Conservation (phyloP, 305 asterid genomes). For the Stenogyne calaminthoides region DNA sequence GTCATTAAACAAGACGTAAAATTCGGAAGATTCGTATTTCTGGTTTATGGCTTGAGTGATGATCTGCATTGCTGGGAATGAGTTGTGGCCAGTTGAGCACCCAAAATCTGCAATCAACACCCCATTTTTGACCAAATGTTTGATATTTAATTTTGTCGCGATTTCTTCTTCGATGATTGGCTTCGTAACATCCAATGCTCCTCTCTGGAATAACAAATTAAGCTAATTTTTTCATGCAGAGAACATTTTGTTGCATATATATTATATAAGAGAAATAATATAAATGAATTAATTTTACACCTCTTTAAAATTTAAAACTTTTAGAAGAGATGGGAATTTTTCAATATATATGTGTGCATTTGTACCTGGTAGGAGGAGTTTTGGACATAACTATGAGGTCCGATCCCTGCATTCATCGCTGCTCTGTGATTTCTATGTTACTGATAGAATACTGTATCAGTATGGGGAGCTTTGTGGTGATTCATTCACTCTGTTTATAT, state of each 20-base stretch:
- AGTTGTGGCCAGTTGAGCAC: neutral
- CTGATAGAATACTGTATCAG: too few relatives aligned
- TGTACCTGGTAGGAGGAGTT: neutral
- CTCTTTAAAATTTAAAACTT: too few relatives aligned
- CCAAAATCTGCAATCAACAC: constrained; percentile 22
- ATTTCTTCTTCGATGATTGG: constrained; percentile 37
- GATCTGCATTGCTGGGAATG: neutral
- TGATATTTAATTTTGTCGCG: constrained; percentile 21
- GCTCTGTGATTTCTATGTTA: too few relatives aligned
- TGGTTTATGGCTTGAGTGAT: neutral
- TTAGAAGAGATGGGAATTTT: too few relatives aligned
- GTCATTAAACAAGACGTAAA: constrained; percentile 27
- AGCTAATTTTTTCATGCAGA: too few relatives aligned
- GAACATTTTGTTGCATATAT: too few relatives aligned
- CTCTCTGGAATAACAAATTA: constrained; percentile 11
- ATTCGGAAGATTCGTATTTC: constrained; percentile 1
- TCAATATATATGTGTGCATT: too few relatives aligned
- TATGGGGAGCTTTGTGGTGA: too few relatives aligned
- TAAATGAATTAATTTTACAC: too few relatives aligned
- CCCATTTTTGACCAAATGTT: neutral
- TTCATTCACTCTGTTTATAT: too few relatives aligned
- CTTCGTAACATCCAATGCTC: constrained; percentile 28
- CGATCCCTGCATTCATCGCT: neutral
- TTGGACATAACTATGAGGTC: neutral
- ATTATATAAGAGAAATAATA: too few relatives aligned